Percentiles rank a stretch among this genome's conserved stretches.
phyloP scores from a whole-genome alignment of 352 stramenopile genomes.

The Phytopythium delawarense region DNA sequence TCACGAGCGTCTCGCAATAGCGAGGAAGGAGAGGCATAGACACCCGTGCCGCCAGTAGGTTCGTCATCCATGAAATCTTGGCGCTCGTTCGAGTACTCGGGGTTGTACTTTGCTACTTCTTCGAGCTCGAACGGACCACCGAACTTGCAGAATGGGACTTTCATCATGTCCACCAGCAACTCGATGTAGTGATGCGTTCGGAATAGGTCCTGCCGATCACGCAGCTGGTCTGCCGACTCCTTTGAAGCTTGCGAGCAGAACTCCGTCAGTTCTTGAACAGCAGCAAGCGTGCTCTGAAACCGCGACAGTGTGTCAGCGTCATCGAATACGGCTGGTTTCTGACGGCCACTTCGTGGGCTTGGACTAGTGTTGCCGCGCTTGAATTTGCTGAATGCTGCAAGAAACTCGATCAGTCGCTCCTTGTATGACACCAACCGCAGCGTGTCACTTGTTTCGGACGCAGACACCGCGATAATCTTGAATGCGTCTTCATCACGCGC shows the following conservation, averaged over 20 bases:
- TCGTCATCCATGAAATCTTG: conserved; percentile 14
- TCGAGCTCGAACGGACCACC: conserved; percentile 60
- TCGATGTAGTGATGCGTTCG: conserved; percentile 59
- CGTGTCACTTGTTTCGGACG: conserved; percentile 50
- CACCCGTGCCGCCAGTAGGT: background rate
- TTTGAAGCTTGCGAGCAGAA: conserved; percentile 38
- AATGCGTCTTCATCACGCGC: conserved; percentile 70
- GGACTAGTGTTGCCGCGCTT: background rate
- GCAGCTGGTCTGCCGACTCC: conserved; percentile 20
- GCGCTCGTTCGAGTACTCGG: conserved; percentile 23
- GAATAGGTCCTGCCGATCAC: conserved; percentile 47
- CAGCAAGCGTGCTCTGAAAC: conserved; percentile 37
- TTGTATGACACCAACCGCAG: conserved; percentile 65
- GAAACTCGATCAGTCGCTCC: conserved; percentile 28
- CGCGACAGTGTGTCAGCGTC: conserved; percentile 25
- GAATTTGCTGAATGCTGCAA: conserved; percentile 26
- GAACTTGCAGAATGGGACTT: conserved; percentile 53
- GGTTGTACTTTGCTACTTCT: conserved; percentile 49
- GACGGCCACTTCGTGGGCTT: background rate
- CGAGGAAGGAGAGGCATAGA: background rate
- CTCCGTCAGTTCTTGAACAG: conserved; percentile 36
- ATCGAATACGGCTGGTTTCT: conserved; percentile 17
- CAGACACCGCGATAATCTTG: conserved; percentile 42
- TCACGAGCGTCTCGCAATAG: background rate
- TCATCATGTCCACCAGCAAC: conserved; percentile 57